phyloP scores from a whole-genome alignment of 2,329 filamentous ascomycete genomes.

The Verticillium isaacii region DNA sequence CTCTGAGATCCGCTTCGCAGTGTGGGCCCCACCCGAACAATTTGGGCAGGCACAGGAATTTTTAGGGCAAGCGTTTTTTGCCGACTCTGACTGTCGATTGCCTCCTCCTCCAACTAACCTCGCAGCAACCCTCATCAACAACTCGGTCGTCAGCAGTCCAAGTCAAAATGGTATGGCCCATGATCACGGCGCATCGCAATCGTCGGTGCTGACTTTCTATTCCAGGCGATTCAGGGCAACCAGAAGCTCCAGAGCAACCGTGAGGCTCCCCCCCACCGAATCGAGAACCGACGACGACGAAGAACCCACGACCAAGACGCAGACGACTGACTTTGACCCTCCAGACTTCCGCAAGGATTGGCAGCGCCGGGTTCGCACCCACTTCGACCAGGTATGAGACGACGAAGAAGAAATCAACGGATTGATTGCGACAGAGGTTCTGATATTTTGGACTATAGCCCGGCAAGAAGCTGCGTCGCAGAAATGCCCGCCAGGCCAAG shows the following conservation, averaged over 20 bases:
- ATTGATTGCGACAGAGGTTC: slow-evolving; percentile 11
- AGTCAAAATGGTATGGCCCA: slow-evolving; percentile 47
- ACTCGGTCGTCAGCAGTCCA: not conserved
- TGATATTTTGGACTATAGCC: slow-evolving; percentile 52
- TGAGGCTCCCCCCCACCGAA: slow-evolving; percentile 43
- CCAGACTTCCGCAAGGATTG: slow-evolving; percentile 99
- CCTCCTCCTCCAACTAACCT: not conserved
- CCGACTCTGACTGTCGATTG: not conserved
- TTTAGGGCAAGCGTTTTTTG: not conserved
- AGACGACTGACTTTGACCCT: slow-evolving; percentile 32
- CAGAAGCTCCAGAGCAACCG: slow-evolving; percentile 97
- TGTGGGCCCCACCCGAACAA: not conserved
- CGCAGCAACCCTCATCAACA: not conserved
- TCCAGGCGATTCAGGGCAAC: slow-evolving; percentile 94
- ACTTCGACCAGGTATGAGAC: slow-evolving; percentile 94
- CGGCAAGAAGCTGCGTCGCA: slow-evolving; percentile 91
- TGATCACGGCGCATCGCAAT: slow-evolving; percentile 3
- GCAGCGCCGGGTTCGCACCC: slow-evolving; percentile 97
- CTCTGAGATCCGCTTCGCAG: not conserved
- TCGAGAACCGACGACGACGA: slow-evolving; percentile 17
- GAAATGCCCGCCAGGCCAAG: slow-evolving; percentile 89
- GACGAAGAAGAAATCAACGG: slow-evolving; percentile 11
- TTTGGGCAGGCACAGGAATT: not conserved
- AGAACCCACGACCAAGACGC: slow-evolving; percentile 22
- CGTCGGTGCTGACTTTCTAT: slow-evolving; percentile 2